Percentiles rank a stretch among this genome's conserved stretches.
Conservation (phyloP, 805 yeast genomes). For the Suhomyces canberraensis region DNA sequence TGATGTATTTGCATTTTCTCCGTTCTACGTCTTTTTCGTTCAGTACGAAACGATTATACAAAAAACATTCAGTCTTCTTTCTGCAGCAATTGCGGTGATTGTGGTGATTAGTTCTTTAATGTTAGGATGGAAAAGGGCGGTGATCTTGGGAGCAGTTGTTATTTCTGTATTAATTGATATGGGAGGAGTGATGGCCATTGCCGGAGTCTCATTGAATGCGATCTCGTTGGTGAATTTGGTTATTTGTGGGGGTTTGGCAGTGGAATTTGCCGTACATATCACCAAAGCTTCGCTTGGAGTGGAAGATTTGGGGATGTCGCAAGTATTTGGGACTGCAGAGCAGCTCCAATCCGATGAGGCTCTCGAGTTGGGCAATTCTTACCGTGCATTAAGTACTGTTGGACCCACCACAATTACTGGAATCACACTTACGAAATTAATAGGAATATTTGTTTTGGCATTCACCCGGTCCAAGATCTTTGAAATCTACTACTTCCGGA, state of each 20-base stretch:
- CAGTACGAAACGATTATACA: constrained; percentile 70
- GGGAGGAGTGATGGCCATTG: constrained; percentile 74
- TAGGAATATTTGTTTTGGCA: constrained; percentile 84
- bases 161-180: constrained; percentile 64
- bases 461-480: constrained; percentile 86
- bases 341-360: neutral
- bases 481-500: constrained; percentile 86
- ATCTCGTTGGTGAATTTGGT: constrained; percentile 84
- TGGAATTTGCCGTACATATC: constrained; percentile 89
- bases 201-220: constrained; percentile 80
- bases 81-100: constrained; percentile 50
- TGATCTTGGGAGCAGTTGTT: constrained; percentile 56
- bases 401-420: constrained; percentile 92
- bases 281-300: constrained; percentile 58
- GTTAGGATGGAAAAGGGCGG: constrained; percentile 64
- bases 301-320: neutral
- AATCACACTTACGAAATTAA: constrained; percentile 81
- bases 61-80: constrained; percentile 55
- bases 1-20: constrained; percentile 83
- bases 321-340: neutral
- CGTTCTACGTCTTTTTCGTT: constrained; percentile 88
- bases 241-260: constrained; percentile 91
- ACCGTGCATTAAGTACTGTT: constrained; percentile 67
- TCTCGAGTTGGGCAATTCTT: constrained; percentile 7
- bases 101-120: constrained; percentile 52